Evolutionary conservation across 371 early-diverging fungal species (phyloP).

Genomic region (Mortierella sp.): DNA sequence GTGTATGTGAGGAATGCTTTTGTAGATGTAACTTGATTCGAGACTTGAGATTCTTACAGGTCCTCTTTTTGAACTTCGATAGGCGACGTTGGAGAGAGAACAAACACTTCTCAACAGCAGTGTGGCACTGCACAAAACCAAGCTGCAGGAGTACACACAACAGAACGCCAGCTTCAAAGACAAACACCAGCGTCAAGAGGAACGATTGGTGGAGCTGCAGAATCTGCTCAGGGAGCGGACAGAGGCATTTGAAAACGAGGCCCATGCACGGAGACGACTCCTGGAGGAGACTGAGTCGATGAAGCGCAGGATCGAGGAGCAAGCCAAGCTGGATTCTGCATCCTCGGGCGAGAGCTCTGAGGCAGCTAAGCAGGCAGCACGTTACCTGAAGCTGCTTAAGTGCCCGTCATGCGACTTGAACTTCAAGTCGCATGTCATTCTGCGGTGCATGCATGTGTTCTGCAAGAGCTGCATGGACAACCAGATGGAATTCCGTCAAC

Average conservation of each 20-base stretch:
- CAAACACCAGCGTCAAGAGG: slow-evolving; percentile 46
- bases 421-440: slow-evolving; percentile 87
- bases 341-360: slow-evolving; percentile 34
- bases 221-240: slow-evolving; percentile 67
- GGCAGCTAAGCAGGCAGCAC: slow-evolving; percentile 65
- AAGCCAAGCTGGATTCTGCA: slow-evolving; percentile 31
- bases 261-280: slow-evolving; percentile 61
- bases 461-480: slow-evolving; percentile 95
- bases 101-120: slow-evolving; percentile 31
- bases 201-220: slow-evolving; percentile 58
- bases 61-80: not conserved
- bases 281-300: slow-evolving; percentile 67
- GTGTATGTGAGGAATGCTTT: no score
- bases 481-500: slow-evolving; percentile 90
- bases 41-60: no score
- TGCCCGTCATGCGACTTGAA: slow-evolving; percentile 89
- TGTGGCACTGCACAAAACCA: slow-evolving; percentile 27
- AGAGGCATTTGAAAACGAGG: slow-evolving; percentile 66
- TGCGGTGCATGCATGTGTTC: slow-evolving; percentile 96
- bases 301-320: slow-evolving; percentile 67
- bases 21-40: no score
- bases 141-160: slow-evolving; percentile 39
- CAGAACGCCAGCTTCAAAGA: slow-evolving; percentile 45
- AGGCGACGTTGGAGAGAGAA: slow-evolving; percentile 55
- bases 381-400: slow-evolving; percentile 75